Conservation (phyloP, 2,329 filamentous ascomycete genomes). For the Colletotrichum neosansevieriae region DNA sequence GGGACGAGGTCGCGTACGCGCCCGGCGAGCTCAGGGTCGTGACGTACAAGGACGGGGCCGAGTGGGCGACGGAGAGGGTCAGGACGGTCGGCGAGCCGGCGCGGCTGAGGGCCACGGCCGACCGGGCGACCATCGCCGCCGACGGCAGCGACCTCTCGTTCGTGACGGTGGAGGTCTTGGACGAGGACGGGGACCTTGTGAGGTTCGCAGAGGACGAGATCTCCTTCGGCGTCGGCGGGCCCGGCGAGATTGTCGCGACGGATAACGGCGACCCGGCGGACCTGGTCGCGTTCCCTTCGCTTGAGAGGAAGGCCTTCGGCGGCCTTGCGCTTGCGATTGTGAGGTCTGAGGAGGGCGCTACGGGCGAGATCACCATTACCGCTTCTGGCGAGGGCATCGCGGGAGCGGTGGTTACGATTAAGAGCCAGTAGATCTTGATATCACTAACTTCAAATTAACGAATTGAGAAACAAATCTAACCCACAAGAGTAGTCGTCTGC, state of each 20-base stretch:
- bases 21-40: constrained; percentile 61
- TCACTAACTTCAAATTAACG: neutral
- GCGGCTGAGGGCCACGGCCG: constrained; percentile 53
- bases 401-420: constrained; percentile 17
- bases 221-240: constrained; percentile 57
- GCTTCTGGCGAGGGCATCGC: constrained; percentile 11
- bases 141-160: constrained; percentile 62
- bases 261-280: constrained; percentile 65
- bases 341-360: constrained; percentile 42
- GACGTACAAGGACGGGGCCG: constrained; percentile 59
- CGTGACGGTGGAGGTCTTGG: constrained; percentile 58
- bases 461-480: neutral
- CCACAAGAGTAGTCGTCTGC: no score
- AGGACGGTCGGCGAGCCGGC: constrained; percentile 56
- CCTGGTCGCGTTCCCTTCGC: constrained; percentile 55
- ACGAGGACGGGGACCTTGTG: constrained; percentile 57
- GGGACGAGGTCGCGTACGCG: constrained; percentile 63
- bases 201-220: constrained; percentile 56
- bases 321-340: constrained; percentile 57
- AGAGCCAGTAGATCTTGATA: neutral
- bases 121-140: constrained; percentile 52
- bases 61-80: constrained; percentile 59
- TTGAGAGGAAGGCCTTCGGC: constrained; percentile 54
- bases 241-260: constrained; percentile 60
- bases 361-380: constrained; percentile 16